phyloP scores from a whole-genome alignment of 2,329 filamentous ascomycete species.

The Colletotrichum tanaceti region DNA sequence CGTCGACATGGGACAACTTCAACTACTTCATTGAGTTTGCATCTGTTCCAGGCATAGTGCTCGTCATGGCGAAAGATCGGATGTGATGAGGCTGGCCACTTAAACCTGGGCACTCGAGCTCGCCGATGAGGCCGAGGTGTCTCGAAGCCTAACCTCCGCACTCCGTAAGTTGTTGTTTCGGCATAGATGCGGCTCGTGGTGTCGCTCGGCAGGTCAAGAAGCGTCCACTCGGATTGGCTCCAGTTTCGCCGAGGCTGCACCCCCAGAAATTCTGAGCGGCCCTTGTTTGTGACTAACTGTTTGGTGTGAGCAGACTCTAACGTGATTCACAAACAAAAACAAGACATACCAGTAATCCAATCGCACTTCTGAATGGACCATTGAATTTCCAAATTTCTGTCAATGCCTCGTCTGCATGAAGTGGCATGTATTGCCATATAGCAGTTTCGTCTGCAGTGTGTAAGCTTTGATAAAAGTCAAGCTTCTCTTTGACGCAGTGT shows the following conservation, averaged over 20 bases:
- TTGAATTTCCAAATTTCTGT: constrained; percentile 22
- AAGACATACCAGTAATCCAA: constrained; percentile 9
- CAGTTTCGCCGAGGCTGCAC: constrained; percentile 7
- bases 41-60: too few species aligned
- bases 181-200: constrained; percentile 3
- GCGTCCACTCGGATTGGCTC: constrained; percentile 10
- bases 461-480: constrained; percentile 16
- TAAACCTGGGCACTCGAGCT: too few species aligned
- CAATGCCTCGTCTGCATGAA: constrained; percentile 1
- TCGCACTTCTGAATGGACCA: background rate
- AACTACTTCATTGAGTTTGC: background rate
- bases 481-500: background rate
- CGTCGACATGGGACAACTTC: constrained; percentile 1
- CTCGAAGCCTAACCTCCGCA: constrained; percentile 7
- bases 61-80: too few species aligned
- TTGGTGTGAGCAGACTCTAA: background rate
- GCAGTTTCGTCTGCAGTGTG: constrained; percentile 2
- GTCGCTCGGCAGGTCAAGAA: constrained; percentile 3
- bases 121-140: background rate
- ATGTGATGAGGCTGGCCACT: too few species aligned
- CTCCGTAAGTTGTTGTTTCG: background rate
- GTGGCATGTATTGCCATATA: constrained; percentile 12
- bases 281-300: constrained; percentile 9
- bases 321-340: background rate
- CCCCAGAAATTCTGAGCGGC: constrained; percentile 7